Conservation (phyloP, 106 monocot genomes). For the Acanthochlamys bracteata region DNA sequence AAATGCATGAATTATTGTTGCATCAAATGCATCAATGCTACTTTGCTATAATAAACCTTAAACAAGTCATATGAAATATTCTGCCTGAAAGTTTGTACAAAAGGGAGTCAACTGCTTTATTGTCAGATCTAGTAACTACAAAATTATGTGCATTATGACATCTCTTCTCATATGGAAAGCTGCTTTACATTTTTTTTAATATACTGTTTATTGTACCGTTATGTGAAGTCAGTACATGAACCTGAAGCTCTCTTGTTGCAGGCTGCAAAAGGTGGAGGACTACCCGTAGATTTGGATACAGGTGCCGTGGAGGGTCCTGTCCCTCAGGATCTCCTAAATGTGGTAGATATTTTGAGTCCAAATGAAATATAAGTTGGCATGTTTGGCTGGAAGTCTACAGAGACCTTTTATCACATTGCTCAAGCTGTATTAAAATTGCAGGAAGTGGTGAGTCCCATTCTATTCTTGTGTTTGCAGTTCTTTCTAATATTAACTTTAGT, state of each 20-base stretch:
- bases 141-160: too few relatives aligned
- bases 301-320: slow-evolving; percentile 83
- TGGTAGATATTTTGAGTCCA: slow-evolving; percentile 82
- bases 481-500: not conserved
- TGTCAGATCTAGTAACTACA: too few relatives aligned
- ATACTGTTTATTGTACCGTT: not conserved
- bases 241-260: slow-evolving; percentile 9
- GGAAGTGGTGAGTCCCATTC: slow-evolving; percentile 50
- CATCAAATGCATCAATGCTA: too few relatives aligned
- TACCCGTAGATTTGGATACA: slow-evolving; percentile 77
- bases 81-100: too few relatives aligned
- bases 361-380: slow-evolving; percentile 87
- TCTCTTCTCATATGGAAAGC: too few relatives aligned
- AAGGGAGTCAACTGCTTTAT: too few relatives aligned
- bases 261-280: slow-evolving; percentile 68
- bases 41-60: too few relatives aligned
- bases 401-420: slow-evolving; percentile 63
- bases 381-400: slow-evolving; percentile 80
- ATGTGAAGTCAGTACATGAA: not conserved
- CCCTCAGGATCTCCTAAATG: slow-evolving; percentile 47
- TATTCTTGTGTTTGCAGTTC: not conserved
- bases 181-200: not conserved
- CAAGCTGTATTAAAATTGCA: slow-evolving; percentile 58
- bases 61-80: too few relatives aligned
- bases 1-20: too few relatives aligned